Base-by-base conservation (phyloP, 371 early-diverging fungal genomes). In the Dinochytrium kinnereticum region DNA sequence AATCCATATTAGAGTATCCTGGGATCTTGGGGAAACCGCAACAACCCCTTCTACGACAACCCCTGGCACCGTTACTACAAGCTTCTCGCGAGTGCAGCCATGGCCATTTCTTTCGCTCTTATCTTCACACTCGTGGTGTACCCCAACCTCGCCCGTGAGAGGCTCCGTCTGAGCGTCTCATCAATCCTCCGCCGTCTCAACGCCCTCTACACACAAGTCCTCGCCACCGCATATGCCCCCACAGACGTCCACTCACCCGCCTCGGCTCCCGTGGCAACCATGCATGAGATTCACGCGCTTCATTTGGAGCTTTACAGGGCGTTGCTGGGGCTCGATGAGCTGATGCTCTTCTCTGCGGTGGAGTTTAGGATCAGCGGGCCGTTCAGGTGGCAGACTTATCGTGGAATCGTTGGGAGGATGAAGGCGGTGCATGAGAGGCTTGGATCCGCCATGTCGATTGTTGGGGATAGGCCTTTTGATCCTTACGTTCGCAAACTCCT, bases 131-230 rank as follows among this genome's bases (percentile, higher is more conserved):
- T 78, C 51, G 13, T 71, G 10, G 36, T 80, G 31, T 77, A 75
- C 67, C 75, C 80, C 26, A 77, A 72, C 68, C 70, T 70, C 24
- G 73, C 80, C 2, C 72, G 76, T 1, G 67, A 66, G 2, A 49
- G 59, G 28, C 69, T 80, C 51, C 75, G 78, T 24, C n/a, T 13
- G 19, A 55, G 40, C n/a, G 44, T 78, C 51, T 37, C 55, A 36
- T n/a, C 49, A 59, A 64, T 77, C 61, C 57, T 80, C 68, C 68
- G 69, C 17, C 65, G 73, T 33, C 50, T 80, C 70, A 75, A 73
- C 38, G 73, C 38, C 19, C 73, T 67, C 39, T 66, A 66, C 66
- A 44, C 30, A 13, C 26, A 66, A 5, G 44, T 37, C 66, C 66
- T 66, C 66, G 2, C 21, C 66, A 37, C 49, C 40, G 66, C 44